Evolutionary conservation across 331 rosid species (phyloP), one percentile per base, ranked within the genome.

Genomic region (Pyrus hybrid): DNA sequence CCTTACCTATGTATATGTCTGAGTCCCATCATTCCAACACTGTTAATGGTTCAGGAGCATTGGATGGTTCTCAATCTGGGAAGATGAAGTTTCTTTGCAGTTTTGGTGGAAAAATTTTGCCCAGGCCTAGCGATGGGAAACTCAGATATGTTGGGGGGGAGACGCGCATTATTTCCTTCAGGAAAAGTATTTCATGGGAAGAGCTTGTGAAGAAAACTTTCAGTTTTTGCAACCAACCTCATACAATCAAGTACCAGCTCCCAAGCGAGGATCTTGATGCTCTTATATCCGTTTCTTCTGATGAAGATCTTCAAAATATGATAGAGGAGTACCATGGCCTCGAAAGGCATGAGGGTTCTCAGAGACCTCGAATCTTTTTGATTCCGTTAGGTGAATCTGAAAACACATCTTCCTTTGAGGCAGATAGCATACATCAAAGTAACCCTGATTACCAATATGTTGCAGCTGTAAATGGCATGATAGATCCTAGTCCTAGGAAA

Each of bases 221-320:
- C 51, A 77, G 88, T 58, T 77, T 91, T 80, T 88, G 88, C 79
- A 84, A 41, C 64, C 91, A 88, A 65, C 90, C 86, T 75, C 93
- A 88, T 86, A 61, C 86, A 10, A 91, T 91, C 54, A 91, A 88
- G 79, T 91, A 91, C 85, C 93, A 88, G 84, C 91, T 91, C 81
- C 96, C 96, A 13, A 91, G 87, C 54, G 93, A 91, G 82, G 96
- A 91, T 87, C 91, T 88, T 70, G 96, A 91, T 81, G 88, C 93
- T 72, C 83, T 91, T 79, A 88, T 91, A 79, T 91, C 96, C 9
- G 91, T 91, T 32, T 88, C 96, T 49, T 87, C 96, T 73, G 88
- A 84, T 17, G 96, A 91, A 83, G 96, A 91, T 85, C 91, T 88
- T 75, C 96, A 91, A 83, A 84, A 91, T 78, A 88, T 91, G 96